Conservation (phyloP, 2,329 filamentous ascomycete species). For the Ceratocystis diversiconidia region DNA sequence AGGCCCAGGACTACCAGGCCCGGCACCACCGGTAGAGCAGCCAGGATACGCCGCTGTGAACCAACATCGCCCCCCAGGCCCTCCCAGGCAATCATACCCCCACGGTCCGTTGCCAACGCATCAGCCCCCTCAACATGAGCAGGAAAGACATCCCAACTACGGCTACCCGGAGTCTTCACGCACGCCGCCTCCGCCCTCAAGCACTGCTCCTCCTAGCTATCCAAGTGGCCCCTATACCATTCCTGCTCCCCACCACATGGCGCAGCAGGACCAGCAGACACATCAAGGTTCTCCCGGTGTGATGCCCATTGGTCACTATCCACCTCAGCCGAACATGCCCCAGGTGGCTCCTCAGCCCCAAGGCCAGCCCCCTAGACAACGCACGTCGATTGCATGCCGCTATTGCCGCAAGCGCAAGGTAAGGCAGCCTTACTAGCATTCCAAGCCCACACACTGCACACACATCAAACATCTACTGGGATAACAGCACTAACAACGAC, state of each 20-base stretch:
- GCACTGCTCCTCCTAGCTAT: neutral
- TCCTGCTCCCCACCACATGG: neutral
- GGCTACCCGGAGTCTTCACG: neutral
- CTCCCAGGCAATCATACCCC: neutral
- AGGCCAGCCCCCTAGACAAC: slow-evolving; percentile 35
- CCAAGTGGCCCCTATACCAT: neutral
- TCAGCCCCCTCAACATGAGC: neutral
- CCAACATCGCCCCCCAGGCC: neutral
- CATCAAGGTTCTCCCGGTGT: neutral
- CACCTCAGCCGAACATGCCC: neutral
- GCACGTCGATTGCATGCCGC: slow-evolving; percentile 45
- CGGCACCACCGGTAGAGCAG: neutral
- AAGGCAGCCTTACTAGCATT: slow-evolving; percentile 11
- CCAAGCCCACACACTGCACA: neutral
- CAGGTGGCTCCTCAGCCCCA: neutral
- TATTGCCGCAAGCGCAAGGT: slow-evolving; percentile 51
- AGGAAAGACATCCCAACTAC: neutral
- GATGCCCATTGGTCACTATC: neutral
- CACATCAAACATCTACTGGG: neutral
- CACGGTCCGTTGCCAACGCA: neutral
- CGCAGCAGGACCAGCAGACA: neutral
- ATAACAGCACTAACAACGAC: neutral
- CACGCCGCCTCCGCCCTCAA: neutral
- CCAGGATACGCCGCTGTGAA: neutral
- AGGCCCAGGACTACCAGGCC: neutral